Percentiles rank a stretch among this genome's conserved stretches.
phyloP scores from a whole-genome alignment of 768 basidiomycete genomes.

The Tricholoma furcatifolium region DNA sequence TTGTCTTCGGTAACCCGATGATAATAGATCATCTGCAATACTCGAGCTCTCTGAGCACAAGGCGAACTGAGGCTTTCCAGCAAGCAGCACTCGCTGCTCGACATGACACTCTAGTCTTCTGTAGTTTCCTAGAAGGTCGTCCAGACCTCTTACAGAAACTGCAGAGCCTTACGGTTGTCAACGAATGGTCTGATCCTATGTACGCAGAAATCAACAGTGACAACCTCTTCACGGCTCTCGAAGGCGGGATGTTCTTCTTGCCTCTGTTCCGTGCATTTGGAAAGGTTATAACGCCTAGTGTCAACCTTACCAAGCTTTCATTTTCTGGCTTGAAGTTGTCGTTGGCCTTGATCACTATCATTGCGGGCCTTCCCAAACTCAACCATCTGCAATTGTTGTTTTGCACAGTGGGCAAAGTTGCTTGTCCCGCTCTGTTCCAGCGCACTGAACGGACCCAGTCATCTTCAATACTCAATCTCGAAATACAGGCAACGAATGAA shows the following conservation, averaged over 20 bases:
- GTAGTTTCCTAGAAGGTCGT: neutral
- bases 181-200: neutral
- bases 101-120: neutral
- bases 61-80: neutral
- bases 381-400: too few species aligned
- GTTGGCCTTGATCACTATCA: neutral
- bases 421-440: too few species aligned
- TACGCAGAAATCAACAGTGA: too few species aligned
- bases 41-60: neutral
- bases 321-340: neutral
- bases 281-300: neutral
- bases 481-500: neutral
- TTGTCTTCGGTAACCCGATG: neutral
- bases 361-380: too few species aligned
- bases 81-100: neutral
- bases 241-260: neutral
- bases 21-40: neutral
- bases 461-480: too few species aligned
- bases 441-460: too few species aligned
- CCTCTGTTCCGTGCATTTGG: neutral
- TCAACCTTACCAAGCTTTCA: slow-evolving; percentile 1
- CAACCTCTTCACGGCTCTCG: neutral
- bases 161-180: neutral
- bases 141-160: neutral
- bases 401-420: too few species aligned